phyloP scores from a whole-genome alignment of 1,284 basidiomycete genomes.

The Ganoderma sinense region DNA sequence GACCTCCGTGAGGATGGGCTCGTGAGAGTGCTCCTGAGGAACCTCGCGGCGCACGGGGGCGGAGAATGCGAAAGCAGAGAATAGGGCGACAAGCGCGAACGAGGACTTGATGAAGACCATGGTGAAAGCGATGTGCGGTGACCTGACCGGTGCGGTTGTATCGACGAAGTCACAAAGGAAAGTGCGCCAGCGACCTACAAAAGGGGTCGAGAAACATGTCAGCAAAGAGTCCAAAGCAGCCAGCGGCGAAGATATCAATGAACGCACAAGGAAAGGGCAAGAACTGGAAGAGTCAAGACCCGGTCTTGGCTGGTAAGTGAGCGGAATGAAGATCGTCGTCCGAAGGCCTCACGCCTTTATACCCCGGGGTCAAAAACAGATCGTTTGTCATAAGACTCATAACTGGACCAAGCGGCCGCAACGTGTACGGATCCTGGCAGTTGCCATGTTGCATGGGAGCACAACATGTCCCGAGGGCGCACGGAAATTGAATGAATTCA shows the following conservation, averaged over 20 bases:
- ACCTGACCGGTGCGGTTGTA: slow-evolving; percentile 32
- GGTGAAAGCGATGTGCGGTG: slow-evolving; percentile 33
- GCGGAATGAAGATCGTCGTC: slow-evolving; percentile 40
- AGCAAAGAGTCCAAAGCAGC: background rate
- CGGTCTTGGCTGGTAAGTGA: slow-evolving; percentile 56
- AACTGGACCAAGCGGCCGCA: background rate
- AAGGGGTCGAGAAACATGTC: background rate
- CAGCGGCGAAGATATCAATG: background rate
- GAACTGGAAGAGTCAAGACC: slow-evolving; percentile 53
- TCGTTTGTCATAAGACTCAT: slow-evolving; percentile 8
- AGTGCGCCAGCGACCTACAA: slow-evolving; percentile 39
- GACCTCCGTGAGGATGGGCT: slow-evolving; percentile 60
- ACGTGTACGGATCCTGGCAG: slow-evolving; percentile 7
- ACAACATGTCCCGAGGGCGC: background rate
- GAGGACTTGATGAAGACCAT: slow-evolving; percentile 55
- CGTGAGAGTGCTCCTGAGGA: slow-evolving; percentile 76
- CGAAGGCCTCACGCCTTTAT: slow-evolving; percentile 29
- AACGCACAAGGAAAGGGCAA: slow-evolving; percentile 31
- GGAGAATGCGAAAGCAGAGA: slow-evolving; percentile 47
- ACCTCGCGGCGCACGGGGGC: slow-evolving; percentile 66
- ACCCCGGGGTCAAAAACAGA: slow-evolving; percentile 3
- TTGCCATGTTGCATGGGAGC: slow-evolving; percentile 24
- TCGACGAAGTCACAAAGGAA: slow-evolving; percentile 33
- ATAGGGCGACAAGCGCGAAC: slow-evolving; percentile 44
- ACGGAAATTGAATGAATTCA: slow-evolving; percentile 7